Conservation (phyloP, 257 asterid species). For the Solanum peruvianum region DNA sequence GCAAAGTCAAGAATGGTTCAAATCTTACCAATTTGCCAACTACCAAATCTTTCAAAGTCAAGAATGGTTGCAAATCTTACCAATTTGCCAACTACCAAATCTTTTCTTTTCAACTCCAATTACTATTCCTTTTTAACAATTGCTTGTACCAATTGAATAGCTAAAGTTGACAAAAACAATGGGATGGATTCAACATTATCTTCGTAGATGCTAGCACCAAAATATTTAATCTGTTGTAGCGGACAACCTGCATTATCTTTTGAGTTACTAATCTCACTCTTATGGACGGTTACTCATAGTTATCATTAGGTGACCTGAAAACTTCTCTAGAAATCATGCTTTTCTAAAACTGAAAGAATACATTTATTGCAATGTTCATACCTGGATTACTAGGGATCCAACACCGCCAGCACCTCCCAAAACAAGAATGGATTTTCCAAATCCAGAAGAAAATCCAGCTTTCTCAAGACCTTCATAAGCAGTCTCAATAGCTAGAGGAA, state of each 20-base stretch:
- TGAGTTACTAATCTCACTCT: neutral
- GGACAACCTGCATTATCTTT: neutral
- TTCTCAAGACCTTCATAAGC: constrained; percentile 82
- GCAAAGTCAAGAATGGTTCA: no score
- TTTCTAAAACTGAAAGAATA: neutral
- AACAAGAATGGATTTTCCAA: constrained; percentile 79
- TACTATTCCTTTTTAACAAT: no score
- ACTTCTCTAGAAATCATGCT: neutral
- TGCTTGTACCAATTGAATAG: no score
- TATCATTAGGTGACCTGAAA: neutral
- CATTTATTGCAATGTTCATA: neutral
- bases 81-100: no score
- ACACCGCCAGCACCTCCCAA: constrained; percentile 98
- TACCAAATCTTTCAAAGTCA: no score
- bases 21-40: no score
- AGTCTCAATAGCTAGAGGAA: constrained; percentile 85
- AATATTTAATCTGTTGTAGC: neutral
- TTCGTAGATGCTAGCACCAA: neutral
- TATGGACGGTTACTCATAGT: neutral
- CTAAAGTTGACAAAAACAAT: no score
- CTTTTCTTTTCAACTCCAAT: no score
- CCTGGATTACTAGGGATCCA: constrained; percentile 90
- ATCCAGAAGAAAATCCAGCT: constrained; percentile 58
- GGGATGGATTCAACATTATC: no score
- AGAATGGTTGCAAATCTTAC: no score